Conservation (phyloP, 345 rosid species). For the Hevea brasiliensis region DNA sequence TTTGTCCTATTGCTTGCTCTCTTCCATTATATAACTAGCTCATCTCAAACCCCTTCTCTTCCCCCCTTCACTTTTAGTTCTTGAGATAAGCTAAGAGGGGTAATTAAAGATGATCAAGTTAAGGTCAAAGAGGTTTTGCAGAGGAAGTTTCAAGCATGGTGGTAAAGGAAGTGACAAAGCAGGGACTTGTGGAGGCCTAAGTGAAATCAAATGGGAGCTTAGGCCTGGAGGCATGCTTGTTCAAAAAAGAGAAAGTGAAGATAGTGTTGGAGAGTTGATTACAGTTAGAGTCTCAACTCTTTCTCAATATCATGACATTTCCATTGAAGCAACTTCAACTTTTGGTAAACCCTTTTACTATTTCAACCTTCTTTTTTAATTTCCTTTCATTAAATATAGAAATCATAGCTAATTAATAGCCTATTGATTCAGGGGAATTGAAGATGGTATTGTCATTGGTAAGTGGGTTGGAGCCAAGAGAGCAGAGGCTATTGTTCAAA, state of each 20-base stretch:
- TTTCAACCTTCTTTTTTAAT: too few species aligned
- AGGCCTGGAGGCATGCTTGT: conserved; percentile 95
- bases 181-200: conserved; percentile 25
- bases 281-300: conserved; percentile 69
- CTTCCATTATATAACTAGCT: conserved; percentile 3
- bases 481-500: conserved; percentile 81
- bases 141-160: conserved; percentile 55
- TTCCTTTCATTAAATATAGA: too few species aligned
- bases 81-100: not conserved
- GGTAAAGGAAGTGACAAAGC: conserved; percentile 34
- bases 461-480: conserved; percentile 69
- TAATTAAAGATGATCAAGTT: conserved; percentile 51
- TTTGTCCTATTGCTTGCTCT: not conserved
- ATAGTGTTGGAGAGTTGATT: conserved; percentile 48
- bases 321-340: conserved; percentile 80
- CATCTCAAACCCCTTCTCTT: not conserved
- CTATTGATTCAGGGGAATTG: conserved; percentile 76
- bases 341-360: conserved; percentile 52
- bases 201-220: conserved; percentile 82
- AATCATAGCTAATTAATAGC: too few species aligned
- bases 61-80: not conserved
- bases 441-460: conserved; percentile 74
- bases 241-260: conserved; percentile 62
- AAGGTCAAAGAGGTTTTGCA: conserved; percentile 67
- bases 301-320: conserved; percentile 63